Evolutionary conservation across 306 rosid species (phyloP), one percentile per base, ranked within the genome.

Genomic region (Clitoria ternatea): DNA sequence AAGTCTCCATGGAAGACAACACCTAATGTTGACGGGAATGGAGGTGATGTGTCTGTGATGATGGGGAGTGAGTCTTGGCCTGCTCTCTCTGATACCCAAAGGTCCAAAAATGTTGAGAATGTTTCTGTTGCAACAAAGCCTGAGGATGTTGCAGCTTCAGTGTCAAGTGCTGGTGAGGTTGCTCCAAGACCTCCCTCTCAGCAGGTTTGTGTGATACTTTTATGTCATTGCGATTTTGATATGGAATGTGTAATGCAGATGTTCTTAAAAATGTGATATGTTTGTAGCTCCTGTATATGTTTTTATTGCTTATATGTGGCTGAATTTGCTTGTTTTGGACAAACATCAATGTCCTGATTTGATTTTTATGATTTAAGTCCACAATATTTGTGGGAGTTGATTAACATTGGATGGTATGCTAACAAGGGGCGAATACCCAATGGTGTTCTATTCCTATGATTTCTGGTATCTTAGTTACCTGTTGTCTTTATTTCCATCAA

Each of bases 1-100:
- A 89, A 83, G 84, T 89, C 96, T 7, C 92, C 99, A 1, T 94
- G 97, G 97, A 94, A 87, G 81, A 89, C 91, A 15, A 89, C 91
- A 15, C 91, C 89, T 3, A 40, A 36, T 7, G 61, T 64, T 24
- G 90, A 76, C 44, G 90, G 77, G 60, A 81, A 67, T 27, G 81
- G 78, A 2, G 59, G 32, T 17, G 96, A 90, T 56, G 78, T 84
- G 45, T 77, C 94, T 7, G 86, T 89, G 55, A 76, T 91, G 84
- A 85, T 89, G 88, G 96, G 83, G 0, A 82, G 89, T 0, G 92
- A 89, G 45, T 70, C 92, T 47, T 94, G 99, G 99, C 97, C 99
- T 19, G 88, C 97, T 59, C 90, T 94, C 5, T 69, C 92, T 29
- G 92, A 87, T 45, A 92, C 95, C 1, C 98, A 85, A 27, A 82